Conservation (phyloP, 495 filamentous ascomycete species). For the Copromyces sp. region DNA sequence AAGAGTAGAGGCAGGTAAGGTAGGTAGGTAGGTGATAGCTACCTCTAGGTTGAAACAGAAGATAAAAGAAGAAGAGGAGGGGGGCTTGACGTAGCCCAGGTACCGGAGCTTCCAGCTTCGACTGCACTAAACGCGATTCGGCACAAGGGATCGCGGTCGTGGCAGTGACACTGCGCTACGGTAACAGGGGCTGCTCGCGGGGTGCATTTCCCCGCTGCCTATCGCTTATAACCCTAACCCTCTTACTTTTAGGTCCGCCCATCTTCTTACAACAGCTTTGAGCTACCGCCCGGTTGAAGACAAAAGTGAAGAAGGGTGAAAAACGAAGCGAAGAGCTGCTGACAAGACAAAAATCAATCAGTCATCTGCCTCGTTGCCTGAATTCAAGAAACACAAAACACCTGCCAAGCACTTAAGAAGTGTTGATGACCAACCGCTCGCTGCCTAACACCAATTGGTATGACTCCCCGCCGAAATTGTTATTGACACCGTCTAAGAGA, state of each 20-base stretch:
- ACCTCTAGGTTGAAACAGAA: neutral
- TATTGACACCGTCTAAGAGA: neutral
- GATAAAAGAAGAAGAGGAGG: neutral
- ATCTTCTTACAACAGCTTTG: neutral
- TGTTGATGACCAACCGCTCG: neutral
- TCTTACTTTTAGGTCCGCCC: neutral
- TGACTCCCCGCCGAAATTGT: neutral
- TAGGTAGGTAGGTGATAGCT: neutral
- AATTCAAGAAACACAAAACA: neutral
- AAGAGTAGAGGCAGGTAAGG: neutral
- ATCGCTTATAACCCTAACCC: neutral
- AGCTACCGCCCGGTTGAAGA: neutral
- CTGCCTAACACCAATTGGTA: neutral
- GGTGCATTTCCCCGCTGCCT: neutral
- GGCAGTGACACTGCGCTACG: neutral
- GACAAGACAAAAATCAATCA: no score
- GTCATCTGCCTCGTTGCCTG: neutral
- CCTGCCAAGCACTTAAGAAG: neutral
- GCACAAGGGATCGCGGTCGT: neutral
- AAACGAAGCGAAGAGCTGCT: neutral
- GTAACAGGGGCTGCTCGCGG: neutral
- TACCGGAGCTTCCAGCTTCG: neutral
- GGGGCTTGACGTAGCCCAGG: neutral
- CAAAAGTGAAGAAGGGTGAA: neutral
- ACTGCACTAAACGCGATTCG: neutral